These are phyloP conservation scores for Dactylellina sp. DNA, from an alignment of 2,329 filamentous ascomycete species.

Conservation along the genomic window DNA sequence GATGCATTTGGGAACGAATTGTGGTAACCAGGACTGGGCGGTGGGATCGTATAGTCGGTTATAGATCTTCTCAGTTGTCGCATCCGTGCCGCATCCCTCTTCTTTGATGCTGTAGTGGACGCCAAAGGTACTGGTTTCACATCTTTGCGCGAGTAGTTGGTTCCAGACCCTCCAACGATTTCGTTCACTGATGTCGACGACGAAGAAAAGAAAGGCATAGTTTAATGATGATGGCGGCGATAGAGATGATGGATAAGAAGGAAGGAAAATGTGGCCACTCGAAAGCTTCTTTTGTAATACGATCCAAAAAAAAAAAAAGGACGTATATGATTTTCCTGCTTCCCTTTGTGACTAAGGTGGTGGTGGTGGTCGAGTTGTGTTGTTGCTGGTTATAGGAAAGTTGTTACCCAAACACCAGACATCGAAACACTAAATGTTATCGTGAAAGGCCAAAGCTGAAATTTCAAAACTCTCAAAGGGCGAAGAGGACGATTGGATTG, in stretches of 20 bases:
- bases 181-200: slow-evolving; percentile 55
- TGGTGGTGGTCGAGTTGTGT: slow-evolving; percentile 8
- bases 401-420: slow-evolving; percentile 45
- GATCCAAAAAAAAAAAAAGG: background rate
- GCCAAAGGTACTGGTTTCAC: slow-evolving; percentile 30
- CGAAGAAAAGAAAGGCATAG: slow-evolving; percentile 53
- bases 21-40: slow-evolving; percentile 57
- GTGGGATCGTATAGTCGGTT: slow-evolving; percentile 57
- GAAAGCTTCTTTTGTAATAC: background rate
- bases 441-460: slow-evolving; percentile 50
- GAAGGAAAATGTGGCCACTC: too few relatives aligned
- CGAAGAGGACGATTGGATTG: slow-evolving; percentile 1
- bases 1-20: slow-evolving; percentile 58
- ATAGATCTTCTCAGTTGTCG: slow-evolving; percentile 56
- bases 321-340: background rate
- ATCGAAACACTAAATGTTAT: slow-evolving; percentile 48
- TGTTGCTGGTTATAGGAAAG: slow-evolving; percentile 30
- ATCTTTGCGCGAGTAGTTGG: slow-evolving; percentile 47
- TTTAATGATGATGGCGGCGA: slow-evolving; percentile 7
- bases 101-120: slow-evolving; percentile 10
- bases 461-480: slow-evolving; percentile 44
- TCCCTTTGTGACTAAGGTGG: slow-evolving; percentile 9
- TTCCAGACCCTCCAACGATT: slow-evolving; percentile 37
- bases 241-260: slow-evolving; percentile 6
- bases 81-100: slow-evolving; percentile 41